phyloP scores from a whole-genome alignment of 768 basidiomycete species.

The Daedaleopsis nitida region DNA sequence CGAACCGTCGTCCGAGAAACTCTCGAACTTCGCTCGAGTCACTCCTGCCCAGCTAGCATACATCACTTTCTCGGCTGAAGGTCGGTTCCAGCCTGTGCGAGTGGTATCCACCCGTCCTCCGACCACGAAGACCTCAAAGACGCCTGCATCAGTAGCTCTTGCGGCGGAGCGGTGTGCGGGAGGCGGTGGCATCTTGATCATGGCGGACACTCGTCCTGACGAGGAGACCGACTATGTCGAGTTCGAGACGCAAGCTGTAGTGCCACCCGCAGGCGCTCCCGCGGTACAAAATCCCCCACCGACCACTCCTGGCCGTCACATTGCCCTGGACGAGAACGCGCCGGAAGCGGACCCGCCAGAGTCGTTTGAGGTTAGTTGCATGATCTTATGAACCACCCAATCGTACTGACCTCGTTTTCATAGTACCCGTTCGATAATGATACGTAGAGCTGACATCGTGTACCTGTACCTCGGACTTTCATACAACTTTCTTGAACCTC shows the following conservation, averaged over 20 bases:
- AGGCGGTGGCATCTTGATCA: slow-evolving; percentile 86
- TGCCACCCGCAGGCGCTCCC: slow-evolving; percentile 18
- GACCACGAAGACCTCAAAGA: slow-evolving; percentile 17
- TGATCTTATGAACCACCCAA: not conserved
- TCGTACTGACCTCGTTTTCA: slow-evolving; percentile 25
- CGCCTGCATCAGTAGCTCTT: slow-evolving; percentile 29
- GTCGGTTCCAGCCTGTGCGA: slow-evolving; percentile 88
- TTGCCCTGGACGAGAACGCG: slow-evolving; percentile 68
- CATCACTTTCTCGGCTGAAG: slow-evolving; percentile 77
- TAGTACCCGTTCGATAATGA: slow-evolving; percentile 81
- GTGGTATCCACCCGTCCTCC: slow-evolving; percentile 55
- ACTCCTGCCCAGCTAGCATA: slow-evolving; percentile 86
- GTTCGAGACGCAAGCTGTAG: slow-evolving; percentile 40
- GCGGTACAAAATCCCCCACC: slow-evolving; percentile 22
- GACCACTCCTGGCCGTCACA: slow-evolving; percentile 45
- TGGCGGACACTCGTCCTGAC: slow-evolving; percentile 71
- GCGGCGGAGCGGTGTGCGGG: slow-evolving; percentile 67
- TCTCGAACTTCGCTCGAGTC: slow-evolving; percentile 90
- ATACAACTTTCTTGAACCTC: slow-evolving; percentile 13
- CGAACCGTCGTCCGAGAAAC: slow-evolving; percentile 75
- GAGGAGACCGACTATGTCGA: slow-evolving; percentile 78
- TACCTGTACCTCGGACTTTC: slow-evolving; percentile 19
- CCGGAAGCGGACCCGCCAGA: slow-evolving; percentile 75
- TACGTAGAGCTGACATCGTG: slow-evolving; percentile 35
- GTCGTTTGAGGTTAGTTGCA: slow-evolving; percentile 72